A percentile compares a stretch with the other conserved stretches of the same genome.
Conservation (phyloP, 2,329 filamentous ascomycete genomes). For the Pseudogymnoascus sp. region DNA sequence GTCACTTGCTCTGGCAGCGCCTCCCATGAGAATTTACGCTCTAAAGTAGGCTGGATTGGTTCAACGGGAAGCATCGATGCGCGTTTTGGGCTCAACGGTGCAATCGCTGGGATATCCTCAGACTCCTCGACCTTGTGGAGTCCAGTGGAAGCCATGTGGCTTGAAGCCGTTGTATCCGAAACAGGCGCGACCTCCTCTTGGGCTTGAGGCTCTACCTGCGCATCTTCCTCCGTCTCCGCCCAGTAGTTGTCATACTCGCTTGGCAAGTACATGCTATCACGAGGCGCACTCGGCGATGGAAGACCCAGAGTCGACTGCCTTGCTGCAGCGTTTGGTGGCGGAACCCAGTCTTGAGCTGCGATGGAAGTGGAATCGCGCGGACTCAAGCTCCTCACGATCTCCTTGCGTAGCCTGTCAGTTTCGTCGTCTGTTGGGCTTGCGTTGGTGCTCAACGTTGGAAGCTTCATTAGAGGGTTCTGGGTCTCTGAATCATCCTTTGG, state of each 20-base stretch:
- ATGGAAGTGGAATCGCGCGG: conserved; percentile 33
- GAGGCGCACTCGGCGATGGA: conserved; percentile 13
- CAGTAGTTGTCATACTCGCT: conserved; percentile 62
- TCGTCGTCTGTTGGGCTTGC: conserved; percentile 39
- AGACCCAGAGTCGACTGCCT: conserved; percentile 10
- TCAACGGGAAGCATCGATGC: conserved; percentile 6
- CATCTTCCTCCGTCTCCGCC: conserved; percentile 38
- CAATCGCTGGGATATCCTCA: conserved; percentile 12
- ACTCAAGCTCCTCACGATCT: conserved; percentile 63
- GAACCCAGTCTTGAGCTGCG: conserved; percentile 13
- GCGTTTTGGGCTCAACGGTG: conserved; percentile 17
- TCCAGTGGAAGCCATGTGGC: neutral
- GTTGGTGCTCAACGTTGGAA: conserved; percentile 20
- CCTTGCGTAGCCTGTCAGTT: conserved; percentile 61
- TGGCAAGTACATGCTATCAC: conserved; percentile 56
- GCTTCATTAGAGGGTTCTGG: conserved; percentile 12
- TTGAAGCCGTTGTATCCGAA: neutral
- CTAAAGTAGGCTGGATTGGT: conserved; percentile 12
- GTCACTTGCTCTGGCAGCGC: conserved; percentile 20
- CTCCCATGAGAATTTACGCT: conserved; percentile 37
- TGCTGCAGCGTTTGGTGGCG: conserved; percentile 10
- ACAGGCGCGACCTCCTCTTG: neutral
- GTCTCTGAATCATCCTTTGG: conserved; percentile 11
- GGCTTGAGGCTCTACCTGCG: conserved; percentile 9
- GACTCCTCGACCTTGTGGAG: neutral